phyloP scores from a whole-genome alignment of 2,329 filamentous ascomycete species.

The Arachnomyces sp. region DNA sequence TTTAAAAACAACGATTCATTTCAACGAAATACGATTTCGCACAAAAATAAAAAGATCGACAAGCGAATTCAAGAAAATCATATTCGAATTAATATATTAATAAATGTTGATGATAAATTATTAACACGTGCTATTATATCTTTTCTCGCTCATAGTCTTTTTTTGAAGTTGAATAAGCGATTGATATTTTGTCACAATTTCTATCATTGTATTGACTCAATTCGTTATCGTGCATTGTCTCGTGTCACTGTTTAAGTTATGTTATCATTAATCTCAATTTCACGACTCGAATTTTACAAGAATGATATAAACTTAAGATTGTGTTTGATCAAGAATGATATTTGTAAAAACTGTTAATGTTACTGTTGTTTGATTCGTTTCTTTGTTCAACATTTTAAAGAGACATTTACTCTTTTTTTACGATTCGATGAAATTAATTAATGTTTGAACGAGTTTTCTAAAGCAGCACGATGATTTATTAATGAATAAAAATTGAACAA shows the following conservation, averaged over 20 bases:
- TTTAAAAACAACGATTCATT: not conserved
- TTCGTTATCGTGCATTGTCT: too few relatives aligned
- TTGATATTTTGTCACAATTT: not conserved
- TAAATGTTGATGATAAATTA: too few relatives aligned
- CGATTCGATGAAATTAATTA: too few relatives aligned
- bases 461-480: too few relatives aligned
- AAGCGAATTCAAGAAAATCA: too few relatives aligned
- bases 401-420: too few relatives aligned
- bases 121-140: not conserved
- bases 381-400: not conserved
- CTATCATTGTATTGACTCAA: not conserved
- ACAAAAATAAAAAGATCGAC: not conserved
- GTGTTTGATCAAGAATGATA: constrained; percentile 1
- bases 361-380: not conserved
- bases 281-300: not conserved
- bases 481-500: too few relatives aligned
- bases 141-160: constrained; percentile 1
- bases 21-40: not conserved
- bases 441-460: too few relatives aligned
- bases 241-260: too few relatives aligned
- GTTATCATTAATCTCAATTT: not conserved
- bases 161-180: not conserved
- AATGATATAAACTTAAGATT: not conserved
- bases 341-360: not conserved
- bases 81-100: too few relatives aligned